Evolutionary conservation across 331 rosid genomes (phyloP).

Genomic region (Rosa hybrid): DNA sequence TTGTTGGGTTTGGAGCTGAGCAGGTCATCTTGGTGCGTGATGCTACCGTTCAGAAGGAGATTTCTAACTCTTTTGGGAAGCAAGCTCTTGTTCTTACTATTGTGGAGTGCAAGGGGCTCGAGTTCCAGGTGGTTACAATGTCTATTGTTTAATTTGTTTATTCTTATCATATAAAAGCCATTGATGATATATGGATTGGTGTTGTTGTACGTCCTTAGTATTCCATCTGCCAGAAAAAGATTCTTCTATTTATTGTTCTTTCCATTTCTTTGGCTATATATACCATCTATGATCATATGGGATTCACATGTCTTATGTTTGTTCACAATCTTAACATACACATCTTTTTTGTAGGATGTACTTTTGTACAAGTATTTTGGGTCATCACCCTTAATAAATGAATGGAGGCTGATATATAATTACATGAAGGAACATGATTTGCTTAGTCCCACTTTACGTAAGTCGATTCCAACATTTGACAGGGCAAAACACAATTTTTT

Average conservation of each 20-base stretch:
- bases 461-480: conserved; percentile 36
- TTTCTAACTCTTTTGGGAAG: conserved; percentile 42
- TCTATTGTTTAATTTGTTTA: neutral
- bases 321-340: neutral
- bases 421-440: conserved; percentile 35
- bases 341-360: conserved; percentile 32
- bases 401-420: conserved; percentile 37
- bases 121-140: conserved; percentile 63
- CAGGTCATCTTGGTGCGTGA: conserved; percentile 78
- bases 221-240: too few species aligned
- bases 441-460: conserved; percentile 1
- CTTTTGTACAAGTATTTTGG: conserved; percentile 39
- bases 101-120: conserved; percentile 73
- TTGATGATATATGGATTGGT: neutral
- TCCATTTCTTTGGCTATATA: too few species aligned
- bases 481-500: conserved; percentile 56
- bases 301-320: too few species aligned
- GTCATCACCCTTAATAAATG: conserved; percentile 35
- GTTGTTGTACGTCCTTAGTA: too few species aligned
- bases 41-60: conserved; percentile 31
- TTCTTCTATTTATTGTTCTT: too few species aligned
- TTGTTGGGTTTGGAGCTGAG: conserved; percentile 73
- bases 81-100: conserved; percentile 64
- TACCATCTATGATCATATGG: too few species aligned
- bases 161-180: neutral